Percentiles rank a stretch among this genome's conserved stretches.
These are phyloP conservation scores for Lepidium didymum DNA, from an alignment of 345 rosid genomes.

Conservation along the genomic window DNA sequence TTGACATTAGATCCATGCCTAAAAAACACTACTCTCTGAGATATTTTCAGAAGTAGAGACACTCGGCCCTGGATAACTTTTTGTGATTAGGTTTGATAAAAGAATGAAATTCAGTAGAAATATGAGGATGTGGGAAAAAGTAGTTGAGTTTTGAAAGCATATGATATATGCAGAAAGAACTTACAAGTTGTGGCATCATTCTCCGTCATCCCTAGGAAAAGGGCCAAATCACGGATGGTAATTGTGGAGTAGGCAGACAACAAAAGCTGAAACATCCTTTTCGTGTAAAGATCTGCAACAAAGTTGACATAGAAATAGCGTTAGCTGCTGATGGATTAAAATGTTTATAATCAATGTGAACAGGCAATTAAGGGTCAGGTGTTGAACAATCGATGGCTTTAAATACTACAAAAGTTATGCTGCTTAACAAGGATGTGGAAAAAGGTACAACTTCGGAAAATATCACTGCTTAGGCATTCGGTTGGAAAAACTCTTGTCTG, in stretches of 20 bases:
- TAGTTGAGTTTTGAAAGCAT: constrained; percentile 24
- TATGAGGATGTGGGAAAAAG: not conserved
- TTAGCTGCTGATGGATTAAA: not conserved
- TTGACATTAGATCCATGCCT: not conserved
- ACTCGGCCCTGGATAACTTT: not conserved
- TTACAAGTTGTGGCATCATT: constrained; percentile 70
- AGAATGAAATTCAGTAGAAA: not conserved
- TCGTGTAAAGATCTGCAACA: constrained; percentile 63
- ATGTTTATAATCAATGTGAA: not conserved
- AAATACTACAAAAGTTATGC: not conserved
- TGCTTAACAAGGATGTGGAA: not conserved
- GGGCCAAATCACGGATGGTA: constrained; percentile 59
- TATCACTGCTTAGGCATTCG: not conserved
- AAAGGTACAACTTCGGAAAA: not conserved
- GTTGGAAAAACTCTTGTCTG: not conserved
- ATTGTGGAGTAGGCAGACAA: constrained; percentile 83
- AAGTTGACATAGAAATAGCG: not conserved
- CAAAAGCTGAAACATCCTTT: constrained; percentile 72
- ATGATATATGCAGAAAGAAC: constrained; percentile 25
- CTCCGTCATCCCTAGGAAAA: constrained; percentile 83
- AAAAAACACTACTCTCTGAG: not conserved
- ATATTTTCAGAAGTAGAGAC: not conserved
- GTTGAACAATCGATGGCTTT: not conserved
- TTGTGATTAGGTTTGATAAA: not conserved
- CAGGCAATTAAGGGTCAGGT: not conserved